Base-by-base conservation (phyloP, 2,329 filamentous ascomycete species). In the Trichoderma sp. region DNA sequence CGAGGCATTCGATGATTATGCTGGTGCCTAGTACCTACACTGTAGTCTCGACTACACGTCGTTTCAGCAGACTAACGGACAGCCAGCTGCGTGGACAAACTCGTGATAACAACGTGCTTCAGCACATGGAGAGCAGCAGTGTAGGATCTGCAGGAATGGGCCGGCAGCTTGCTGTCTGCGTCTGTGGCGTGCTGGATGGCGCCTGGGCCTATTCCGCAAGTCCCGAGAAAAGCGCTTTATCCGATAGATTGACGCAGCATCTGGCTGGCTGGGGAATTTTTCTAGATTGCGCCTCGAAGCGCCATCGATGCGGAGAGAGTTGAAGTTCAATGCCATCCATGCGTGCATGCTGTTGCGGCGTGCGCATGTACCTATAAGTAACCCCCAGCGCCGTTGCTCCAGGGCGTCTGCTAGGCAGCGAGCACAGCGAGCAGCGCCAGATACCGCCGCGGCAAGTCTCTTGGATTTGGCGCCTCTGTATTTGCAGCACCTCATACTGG, bases 201-300 rank as follows among this genome's bases (percentile, higher is more conserved):
- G 59, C 52, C 31, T 64, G 16, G 24, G 16, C 40, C 24, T 2
- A 56, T 65, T 33, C 62, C 61, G 61, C 49, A 55, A 24, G 47
- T 64, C 47, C 61, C 61, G 61, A 35, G 13, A 19, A 37, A 40
- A 35, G 61, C 35, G 35, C 57, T 60, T 31, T 62, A 52, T 49
- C 59, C 59, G 33, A 64, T 56, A 58, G 27, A 66, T 55, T 40
- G 63, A 47, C 37, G 40, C n/a, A 43, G 59, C 37, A n/a, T 43
- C 7, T n/a, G 27, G 47, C 19, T 24, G 53, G 63, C 63, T 57
- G 52, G 63, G 37, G 52, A 31, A 58, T 35, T 49, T 66, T 66
- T 66, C 63, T 66, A 66, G 63, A 66, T 66, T 49, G 53, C 52
- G 63, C 63, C 63, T 66, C 63, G 63, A 66, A 66, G 37, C 55